A percentile compares a stretch with the other conserved stretches of the same genome.
Conservation (phyloP, 2,329 filamentous ascomycete species). For the Cylindrodendrum hubeiense region DNA sequence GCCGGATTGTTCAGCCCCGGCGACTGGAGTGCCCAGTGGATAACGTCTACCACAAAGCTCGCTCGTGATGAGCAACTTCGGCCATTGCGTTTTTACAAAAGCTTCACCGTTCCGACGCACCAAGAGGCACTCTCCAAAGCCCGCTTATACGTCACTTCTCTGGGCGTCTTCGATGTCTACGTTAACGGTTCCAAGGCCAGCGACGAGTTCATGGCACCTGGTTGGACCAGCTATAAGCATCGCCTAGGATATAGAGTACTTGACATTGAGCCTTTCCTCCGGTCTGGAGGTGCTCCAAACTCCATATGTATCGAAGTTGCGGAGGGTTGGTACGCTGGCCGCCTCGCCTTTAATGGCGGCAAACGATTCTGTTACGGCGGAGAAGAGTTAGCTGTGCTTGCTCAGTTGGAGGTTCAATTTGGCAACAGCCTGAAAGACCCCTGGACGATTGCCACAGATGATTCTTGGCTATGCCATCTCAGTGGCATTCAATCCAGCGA, state of each 20-base stretch:
- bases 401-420: no score
- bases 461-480: no score
- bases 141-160: conserved; percentile 57
- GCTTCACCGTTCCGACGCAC: not conserved
- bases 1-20: not conserved
- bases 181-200: conserved; percentile 59
- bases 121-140: not conserved
- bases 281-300: conserved; percentile 50
- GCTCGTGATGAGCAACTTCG: not conserved
- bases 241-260: conserved; percentile 64
- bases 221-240: conserved; percentile 63
- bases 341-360: conserved; percentile 43
- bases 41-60: not conserved
- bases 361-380: no score
- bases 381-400: conserved; percentile 53
- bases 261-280: conserved; percentile 59
- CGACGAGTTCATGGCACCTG: conserved; percentile 58
- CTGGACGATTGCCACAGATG: no score
- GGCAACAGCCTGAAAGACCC: no score
- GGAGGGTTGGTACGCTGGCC: conserved; percentile 61
- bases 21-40: not conserved
- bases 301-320: conserved; percentile 56
- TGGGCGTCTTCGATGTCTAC: conserved; percentile 58
- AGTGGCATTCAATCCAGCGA: no score
- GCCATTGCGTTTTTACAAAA: not conserved